A percentile compares a stretch with the other conserved stretches of the same genome.
phyloP scores from a whole-genome alignment of 1,284 basidiomycete species.

The Sporisorium iseilematis-ciliati region DNA sequence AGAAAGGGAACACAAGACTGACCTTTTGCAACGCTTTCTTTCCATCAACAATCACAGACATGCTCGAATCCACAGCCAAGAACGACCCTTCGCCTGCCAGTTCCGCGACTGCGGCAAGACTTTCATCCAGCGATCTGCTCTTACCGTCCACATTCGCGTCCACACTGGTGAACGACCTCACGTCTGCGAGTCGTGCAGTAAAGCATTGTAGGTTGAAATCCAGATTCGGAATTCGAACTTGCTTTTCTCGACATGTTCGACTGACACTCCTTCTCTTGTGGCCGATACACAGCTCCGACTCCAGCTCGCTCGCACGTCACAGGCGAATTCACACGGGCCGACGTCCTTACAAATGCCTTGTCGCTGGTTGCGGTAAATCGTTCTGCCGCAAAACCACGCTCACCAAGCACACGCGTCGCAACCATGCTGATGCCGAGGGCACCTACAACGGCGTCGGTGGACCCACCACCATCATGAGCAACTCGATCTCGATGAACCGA shows the following conservation, averaged over 20 bases:
- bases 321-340: constrained; percentile 79
- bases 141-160: constrained; percentile 85
- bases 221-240: too few species aligned
- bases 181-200: constrained; percentile 76
- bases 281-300: constrained; percentile 70
- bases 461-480: constrained; percentile 42
- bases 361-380: constrained; percentile 59
- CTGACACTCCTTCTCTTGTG: background rate
- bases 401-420: constrained; percentile 70
- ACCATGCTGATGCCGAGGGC: constrained; percentile 55
- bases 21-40: background rate
- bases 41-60: constrained; percentile 41
- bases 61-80: constrained; percentile 64
- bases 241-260: background rate
- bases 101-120: constrained; percentile 63
- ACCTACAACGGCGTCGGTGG: constrained; percentile 24
- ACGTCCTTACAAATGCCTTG: constrained; percentile 69
- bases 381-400: constrained; percentile 71
- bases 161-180: constrained; percentile 85
- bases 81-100: constrained; percentile 61
- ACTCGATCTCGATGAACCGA: constrained; percentile 39
- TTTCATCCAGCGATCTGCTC: constrained; percentile 72
- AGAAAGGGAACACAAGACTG: background rate
- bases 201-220: constrained; percentile 55
- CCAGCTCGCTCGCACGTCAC: constrained; percentile 75